A percentile compares a stretch with the other conserved stretches of the same genome.
Conservation (phyloP, 1,284 basidiomycete species). For the Irpex rosettiformis region DNA sequence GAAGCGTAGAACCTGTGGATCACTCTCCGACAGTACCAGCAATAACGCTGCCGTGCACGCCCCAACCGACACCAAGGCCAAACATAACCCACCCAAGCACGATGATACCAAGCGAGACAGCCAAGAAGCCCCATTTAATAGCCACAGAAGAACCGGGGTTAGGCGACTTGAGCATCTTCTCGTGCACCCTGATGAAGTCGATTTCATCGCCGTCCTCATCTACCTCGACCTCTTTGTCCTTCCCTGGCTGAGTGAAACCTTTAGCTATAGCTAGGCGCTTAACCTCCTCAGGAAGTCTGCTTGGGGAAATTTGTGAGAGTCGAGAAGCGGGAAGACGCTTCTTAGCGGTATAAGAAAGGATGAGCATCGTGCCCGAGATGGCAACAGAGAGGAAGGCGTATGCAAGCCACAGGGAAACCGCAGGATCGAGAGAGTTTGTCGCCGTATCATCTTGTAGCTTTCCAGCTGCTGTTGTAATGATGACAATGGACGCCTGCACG, state of each 20-base stretch:
- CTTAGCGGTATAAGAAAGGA: constrained; percentile 29
- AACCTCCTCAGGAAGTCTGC: constrained; percentile 29
- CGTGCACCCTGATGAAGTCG: constrained; percentile 23
- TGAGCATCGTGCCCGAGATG: constrained; percentile 35
- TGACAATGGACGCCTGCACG: constrained; percentile 42
- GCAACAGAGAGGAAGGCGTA: constrained; percentile 39
- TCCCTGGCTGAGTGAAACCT: constrained; percentile 18
- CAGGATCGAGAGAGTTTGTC: constrained; percentile 36
- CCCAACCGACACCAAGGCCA: constrained; percentile 41
- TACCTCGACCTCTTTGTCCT: constrained; percentile 18
- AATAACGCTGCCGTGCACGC: constrained; percentile 37
- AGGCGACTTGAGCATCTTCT: constrained; percentile 34
- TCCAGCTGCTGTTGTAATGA: constrained; percentile 42
- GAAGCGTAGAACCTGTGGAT: too few species aligned
- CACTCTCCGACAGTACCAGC: constrained; percentile 39
- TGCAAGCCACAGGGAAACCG: constrained; percentile 40
- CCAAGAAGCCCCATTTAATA: constrained; percentile 27
- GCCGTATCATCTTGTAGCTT: constrained; percentile 38
- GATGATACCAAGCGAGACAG: constrained; percentile 29
- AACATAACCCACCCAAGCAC: constrained; percentile 44
- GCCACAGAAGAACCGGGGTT: constrained; percentile 11
- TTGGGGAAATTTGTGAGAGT: constrained; percentile 37
- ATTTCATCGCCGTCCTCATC: constrained; percentile 18
- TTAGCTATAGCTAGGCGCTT: constrained; percentile 27
- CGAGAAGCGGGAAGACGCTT: constrained; percentile 37